These are phyloP conservation scores for Cyanophora paradoxa DNA, from an alignment of 78 protist genomes.

Conservation along the genomic window DNA sequence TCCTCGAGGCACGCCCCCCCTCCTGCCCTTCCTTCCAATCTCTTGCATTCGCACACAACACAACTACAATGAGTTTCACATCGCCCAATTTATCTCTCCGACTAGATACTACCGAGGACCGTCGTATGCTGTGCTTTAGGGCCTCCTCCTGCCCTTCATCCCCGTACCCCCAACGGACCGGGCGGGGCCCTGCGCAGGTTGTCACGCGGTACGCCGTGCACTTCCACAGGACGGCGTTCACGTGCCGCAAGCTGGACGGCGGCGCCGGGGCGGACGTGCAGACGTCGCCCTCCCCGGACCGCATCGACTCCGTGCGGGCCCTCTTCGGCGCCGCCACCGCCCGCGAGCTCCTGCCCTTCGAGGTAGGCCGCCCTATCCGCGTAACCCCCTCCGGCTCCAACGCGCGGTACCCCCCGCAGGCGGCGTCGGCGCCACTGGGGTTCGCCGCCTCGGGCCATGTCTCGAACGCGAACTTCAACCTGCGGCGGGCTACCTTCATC, in stretches of 20 bases:
- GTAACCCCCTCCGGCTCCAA: too few relatives aligned
- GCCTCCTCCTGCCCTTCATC: neutral
- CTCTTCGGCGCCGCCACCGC: constrained; percentile 57
- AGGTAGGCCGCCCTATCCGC: too few relatives aligned
- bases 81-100: too few relatives aligned
- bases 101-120: too few relatives aligned
- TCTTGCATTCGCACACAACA: too few relatives aligned
- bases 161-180: neutral
- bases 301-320: neutral
- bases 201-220: constrained; percentile 70
- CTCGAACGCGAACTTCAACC: constrained; percentile 59
- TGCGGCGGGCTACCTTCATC: constrained; percentile 46
- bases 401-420: too few relatives aligned
- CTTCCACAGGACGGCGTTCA: constrained; percentile 48
- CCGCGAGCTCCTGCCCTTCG: constrained; percentile 37
- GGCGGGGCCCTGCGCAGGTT: constrained; percentile 23
- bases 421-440: neutral
- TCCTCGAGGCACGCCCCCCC: constrained; percentile 43
- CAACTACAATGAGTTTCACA: too few relatives aligned
- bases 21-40: too few relatives aligned
- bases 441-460: constrained; percentile 36
- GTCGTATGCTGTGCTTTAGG: neutral
- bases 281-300: neutral
- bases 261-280: neutral
- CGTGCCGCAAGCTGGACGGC: constrained; percentile 46